A percentile compares a stretch with the other conserved stretches of the same genome.
These are phyloP conservation scores for Paulownia fortunei DNA, from an alignment of 257 asterid genomes.

Conservation along the genomic window DNA sequence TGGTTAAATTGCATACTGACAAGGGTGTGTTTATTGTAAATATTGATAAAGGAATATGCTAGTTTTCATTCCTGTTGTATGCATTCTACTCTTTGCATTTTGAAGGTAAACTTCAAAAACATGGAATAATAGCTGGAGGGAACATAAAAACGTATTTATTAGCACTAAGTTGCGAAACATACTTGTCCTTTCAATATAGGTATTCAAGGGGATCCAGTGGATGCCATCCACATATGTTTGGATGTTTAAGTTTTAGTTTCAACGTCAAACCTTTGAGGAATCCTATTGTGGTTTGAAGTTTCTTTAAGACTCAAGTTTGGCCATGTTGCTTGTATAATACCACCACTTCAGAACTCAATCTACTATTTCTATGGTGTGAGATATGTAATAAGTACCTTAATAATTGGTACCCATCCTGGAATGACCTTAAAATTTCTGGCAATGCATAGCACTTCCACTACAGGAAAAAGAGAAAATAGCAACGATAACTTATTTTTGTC, in stretches of 20 bases:
- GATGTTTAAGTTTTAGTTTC: not conserved
- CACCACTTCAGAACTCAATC: not conserved
- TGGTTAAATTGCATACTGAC: not conserved
- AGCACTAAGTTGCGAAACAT: not conserved
- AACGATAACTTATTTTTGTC: too few relatives aligned
- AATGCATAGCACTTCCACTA: not conserved
- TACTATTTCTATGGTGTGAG: not conserved
- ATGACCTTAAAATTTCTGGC: not conserved
- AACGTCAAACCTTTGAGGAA: not conserved
- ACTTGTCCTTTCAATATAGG: not conserved
- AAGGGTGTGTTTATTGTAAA: not conserved
- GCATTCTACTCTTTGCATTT: not conserved
- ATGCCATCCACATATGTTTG: not conserved
- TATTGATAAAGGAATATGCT: constrained; percentile 7
- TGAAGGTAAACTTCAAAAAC: not conserved
- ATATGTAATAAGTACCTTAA: not conserved
- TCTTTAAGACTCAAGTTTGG: not conserved
- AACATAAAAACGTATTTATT: not conserved
- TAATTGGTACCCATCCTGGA: too few relatives aligned
- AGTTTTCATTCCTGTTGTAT: not conserved
- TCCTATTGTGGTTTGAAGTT: not conserved
- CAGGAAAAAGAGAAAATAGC: too few relatives aligned
- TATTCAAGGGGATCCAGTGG: not conserved
- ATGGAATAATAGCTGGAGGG: not conserved
- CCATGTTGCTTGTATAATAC: not conserved